Evolutionary conservation across 768 basidiomycete species (phyloP).

Genomic region (Tulasnella sp.): DNA sequence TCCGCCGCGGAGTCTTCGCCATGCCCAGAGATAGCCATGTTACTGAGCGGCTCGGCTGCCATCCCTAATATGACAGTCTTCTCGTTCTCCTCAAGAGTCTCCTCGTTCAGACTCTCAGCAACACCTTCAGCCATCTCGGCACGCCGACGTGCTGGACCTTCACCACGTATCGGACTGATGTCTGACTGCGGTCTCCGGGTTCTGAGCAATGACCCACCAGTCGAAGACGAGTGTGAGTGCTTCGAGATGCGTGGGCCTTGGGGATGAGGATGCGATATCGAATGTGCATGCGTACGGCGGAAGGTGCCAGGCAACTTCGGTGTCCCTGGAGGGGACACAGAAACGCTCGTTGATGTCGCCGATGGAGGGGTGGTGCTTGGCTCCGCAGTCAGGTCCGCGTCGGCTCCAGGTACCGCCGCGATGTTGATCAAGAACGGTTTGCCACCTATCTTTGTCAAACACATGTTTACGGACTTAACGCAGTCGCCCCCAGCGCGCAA

Average conservation of each 20-base stretch:
- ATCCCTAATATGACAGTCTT: neutral
- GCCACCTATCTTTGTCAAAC: conserved; percentile 54
- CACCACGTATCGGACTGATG: conserved; percentile 1
- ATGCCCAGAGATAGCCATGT: neutral
- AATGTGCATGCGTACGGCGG: conserved; percentile 5
- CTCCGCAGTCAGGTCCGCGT: neutral
- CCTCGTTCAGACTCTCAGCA: neutral
- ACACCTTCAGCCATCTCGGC: neutral
- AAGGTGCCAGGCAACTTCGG: conserved; percentile 1
- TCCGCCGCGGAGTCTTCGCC: neutral
- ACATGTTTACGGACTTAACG: conserved; percentile 74
- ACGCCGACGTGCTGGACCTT: neutral
- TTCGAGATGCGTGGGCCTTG: neutral
- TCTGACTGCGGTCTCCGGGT: neutral
- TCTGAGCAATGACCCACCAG: neutral
- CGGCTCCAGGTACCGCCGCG: conserved; percentile 32
- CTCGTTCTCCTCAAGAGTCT: neutral
- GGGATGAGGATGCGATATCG: conserved; percentile 2
- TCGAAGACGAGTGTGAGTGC: conserved; percentile 5
- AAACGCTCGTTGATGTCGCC: neutral
- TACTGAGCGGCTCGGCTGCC: no score
- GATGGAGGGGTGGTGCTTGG: conserved; percentile 5
- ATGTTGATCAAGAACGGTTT: conserved; percentile 56
- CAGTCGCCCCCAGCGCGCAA: conserved; percentile 84
- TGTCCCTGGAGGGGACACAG: conserved; percentile 6